Evolutionary conservation across 192 early-diverging fungal genomes (phyloP), one percentile per base, ranked within the genome.

Genomic region (Backusella westeae): DNA sequence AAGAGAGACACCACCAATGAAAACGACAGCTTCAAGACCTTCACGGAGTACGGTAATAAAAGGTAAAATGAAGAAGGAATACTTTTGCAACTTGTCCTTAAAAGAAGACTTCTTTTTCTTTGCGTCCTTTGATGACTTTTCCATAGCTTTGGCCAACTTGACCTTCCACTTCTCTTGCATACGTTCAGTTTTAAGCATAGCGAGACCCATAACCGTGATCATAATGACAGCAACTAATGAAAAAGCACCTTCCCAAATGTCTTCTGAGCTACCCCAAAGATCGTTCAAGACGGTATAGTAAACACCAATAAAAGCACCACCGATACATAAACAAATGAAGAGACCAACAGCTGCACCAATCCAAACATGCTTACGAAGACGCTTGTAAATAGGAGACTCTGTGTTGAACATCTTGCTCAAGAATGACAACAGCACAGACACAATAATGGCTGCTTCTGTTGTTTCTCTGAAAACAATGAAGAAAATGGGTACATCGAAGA

Each of bases 221-320:
- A 97, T 85, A 38, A 96, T 17, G 8, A 81, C 79, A 32, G 96
- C 95, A 67, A 98, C 86, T 49, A 96, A 83, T 9, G 85, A 86
- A 71, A 98, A 95, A 12, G 89, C 85, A 53, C 93, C 97, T 85
- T 98, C 96, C 93, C 93, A 96, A n/a, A 96, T 79, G 52, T 86
- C 75, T 78, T 97, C 96, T 70, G 89, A 81, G 39, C 88, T 87
- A 69, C 81, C 81, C 89, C 89, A 90, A 38, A 89, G 67, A 77
- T 90, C 80, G 42, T 77, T 80, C 9, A 83, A 75, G 0, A 90
- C 77, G 6, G 77, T 86, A 78, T 95, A 96, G 78, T 89, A 98
- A 46, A 96, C 82, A 59, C 78, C 92, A 77, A 98, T 94, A 72
- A 98, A 93, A 23, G 86, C 85, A 41, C 81, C 90, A 46, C 93